These are phyloP conservation scores for Lentinula edodes DNA, from an alignment of 768 basidiomycete genomes.

Conservation along the genomic window DNA sequence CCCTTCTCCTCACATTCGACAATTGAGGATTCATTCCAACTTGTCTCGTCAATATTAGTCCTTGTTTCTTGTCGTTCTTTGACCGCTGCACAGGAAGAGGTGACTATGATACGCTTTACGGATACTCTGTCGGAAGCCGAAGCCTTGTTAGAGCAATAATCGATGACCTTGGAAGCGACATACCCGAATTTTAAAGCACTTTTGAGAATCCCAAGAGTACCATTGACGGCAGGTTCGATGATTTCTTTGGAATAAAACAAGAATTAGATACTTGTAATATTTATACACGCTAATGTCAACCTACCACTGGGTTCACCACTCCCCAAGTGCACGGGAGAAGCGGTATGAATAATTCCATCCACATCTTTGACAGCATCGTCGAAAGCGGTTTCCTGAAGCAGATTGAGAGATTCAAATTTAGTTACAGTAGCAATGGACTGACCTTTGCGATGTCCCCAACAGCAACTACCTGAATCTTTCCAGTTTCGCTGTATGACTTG, in stretches of 20 bases:
- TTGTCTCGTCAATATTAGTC: constrained; percentile 24
- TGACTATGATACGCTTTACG: constrained; percentile 51
- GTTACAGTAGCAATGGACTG: constrained; percentile 8
- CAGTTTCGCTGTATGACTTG: constrained; percentile 35
- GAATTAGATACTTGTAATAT: no score
- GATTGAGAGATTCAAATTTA: neutral
- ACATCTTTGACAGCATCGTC: constrained; percentile 41
- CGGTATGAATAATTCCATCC: constrained; percentile 31
- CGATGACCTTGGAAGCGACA: neutral
- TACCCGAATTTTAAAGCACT: constrained; percentile 32
- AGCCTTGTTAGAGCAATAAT: neutral
- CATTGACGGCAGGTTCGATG: constrained; percentile 51
- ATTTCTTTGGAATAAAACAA: constrained; percentile 27
- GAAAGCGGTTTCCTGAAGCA: constrained; percentile 25
- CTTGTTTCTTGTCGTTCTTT: constrained; percentile 10
- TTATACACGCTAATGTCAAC: neutral
- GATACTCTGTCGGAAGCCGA: constrained; percentile 22
- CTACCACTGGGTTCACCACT: constrained; percentile 20
- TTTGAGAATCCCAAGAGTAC: constrained; percentile 44
- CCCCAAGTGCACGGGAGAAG: constrained; percentile 25
- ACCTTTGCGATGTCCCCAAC: constrained; percentile 56
- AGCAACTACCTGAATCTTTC: constrained; percentile 45
- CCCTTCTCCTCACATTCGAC: constrained; percentile 35
- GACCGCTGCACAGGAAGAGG: constrained; percentile 42
- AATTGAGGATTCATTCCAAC: constrained; percentile 44